phyloP scores from a whole-genome alignment of 1,284 basidiomycete species.

The Ceratorhiza oryzae-sativae region DNA sequence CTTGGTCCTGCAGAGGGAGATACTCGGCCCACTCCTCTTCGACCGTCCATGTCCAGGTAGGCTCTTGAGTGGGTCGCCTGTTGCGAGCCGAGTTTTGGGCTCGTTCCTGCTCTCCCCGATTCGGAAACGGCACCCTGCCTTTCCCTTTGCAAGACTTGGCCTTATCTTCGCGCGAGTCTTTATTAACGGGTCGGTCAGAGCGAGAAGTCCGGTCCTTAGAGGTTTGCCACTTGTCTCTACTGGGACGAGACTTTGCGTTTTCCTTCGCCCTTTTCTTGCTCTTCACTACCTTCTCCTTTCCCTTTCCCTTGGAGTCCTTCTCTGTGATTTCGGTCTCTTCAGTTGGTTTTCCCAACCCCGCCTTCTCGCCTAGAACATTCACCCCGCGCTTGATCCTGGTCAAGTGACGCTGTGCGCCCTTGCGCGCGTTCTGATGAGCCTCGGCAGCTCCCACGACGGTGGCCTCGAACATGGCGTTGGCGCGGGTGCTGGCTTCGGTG shows the following conservation, averaged over 20 bases:
- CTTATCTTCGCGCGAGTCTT: neutral
- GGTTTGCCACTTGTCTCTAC: constrained; percentile 25
- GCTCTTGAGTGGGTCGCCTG: neutral
- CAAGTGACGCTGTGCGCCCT: constrained; percentile 11
- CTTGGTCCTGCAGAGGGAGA: neutral
- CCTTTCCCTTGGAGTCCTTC: constrained; percentile 9
- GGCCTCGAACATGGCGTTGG: neutral
- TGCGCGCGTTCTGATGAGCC: neutral
- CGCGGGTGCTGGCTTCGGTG: neutral
- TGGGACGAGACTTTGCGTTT: neutral
- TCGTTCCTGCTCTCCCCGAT: neutral
- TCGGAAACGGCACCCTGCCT: constrained; percentile 9
- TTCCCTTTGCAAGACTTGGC: neutral
- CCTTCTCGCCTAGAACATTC: constrained; percentile 8
- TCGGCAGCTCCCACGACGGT: neutral
- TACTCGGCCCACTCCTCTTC: constrained; percentile 21
- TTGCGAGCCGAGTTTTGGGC: neutral
- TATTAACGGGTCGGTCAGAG: neutral
- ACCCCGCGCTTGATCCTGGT: constrained; percentile 17
- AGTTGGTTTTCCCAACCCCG: neutral
- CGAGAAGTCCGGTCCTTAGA: constrained; percentile 1
- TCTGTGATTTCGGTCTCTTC: neutral
- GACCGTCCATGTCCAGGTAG: constrained; percentile 1
- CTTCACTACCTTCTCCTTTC: neutral
- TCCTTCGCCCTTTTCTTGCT: neutral